These are phyloP conservation scores for Talaromyces albobiverticillius DNA, from an alignment of 2,329 filamentous ascomycete genomes.

Conservation along the genomic window DNA sequence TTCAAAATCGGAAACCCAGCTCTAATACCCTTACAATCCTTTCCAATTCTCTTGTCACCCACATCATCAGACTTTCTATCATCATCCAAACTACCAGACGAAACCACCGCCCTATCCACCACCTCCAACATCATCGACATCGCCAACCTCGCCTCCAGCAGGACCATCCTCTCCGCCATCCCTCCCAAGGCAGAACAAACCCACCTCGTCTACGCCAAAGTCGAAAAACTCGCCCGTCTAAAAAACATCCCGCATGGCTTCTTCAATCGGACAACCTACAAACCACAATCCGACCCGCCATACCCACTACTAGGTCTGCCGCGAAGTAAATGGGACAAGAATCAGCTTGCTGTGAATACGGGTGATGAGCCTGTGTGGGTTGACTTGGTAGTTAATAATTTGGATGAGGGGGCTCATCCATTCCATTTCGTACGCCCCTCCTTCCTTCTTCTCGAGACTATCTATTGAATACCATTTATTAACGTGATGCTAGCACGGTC, in stretches of 20 bases:
- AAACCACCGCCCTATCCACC: neutral
- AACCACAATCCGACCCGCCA: constrained; percentile 34
- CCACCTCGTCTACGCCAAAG: constrained; percentile 47
- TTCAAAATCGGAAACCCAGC: constrained; percentile 48
- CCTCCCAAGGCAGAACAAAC: constrained; percentile 35
- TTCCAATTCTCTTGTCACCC: constrained; percentile 24
- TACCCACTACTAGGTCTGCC: constrained; percentile 34
- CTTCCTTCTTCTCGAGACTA: too few species aligned
- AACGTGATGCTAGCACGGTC: constrained; percentile 63
- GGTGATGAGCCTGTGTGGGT: constrained; percentile 35
- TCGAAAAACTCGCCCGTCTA: constrained; percentile 42
- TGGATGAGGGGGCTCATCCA: constrained; percentile 50
- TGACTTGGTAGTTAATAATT: constrained; percentile 50
- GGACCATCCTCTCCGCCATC: constrained; percentile 26
- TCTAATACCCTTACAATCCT: constrained; percentile 37
- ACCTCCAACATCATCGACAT: constrained; percentile 23
- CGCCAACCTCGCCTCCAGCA: constrained; percentile 22
- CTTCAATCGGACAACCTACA: constrained; percentile 50
- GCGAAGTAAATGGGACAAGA: constrained; percentile 38
- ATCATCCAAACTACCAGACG: neutral
- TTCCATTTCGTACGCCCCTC: constrained; percentile 45
- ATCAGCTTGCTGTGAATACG: constrained; percentile 37
- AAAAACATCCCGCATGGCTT: constrained; percentile 45
- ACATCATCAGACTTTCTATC: neutral
- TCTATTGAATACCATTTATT: neutral